Percentiles rank a stretch among this genome's conserved stretches.
Conservation (phyloP, 2,329 filamentous ascomycete species). For the Colletotrichum coccodes region DNA sequence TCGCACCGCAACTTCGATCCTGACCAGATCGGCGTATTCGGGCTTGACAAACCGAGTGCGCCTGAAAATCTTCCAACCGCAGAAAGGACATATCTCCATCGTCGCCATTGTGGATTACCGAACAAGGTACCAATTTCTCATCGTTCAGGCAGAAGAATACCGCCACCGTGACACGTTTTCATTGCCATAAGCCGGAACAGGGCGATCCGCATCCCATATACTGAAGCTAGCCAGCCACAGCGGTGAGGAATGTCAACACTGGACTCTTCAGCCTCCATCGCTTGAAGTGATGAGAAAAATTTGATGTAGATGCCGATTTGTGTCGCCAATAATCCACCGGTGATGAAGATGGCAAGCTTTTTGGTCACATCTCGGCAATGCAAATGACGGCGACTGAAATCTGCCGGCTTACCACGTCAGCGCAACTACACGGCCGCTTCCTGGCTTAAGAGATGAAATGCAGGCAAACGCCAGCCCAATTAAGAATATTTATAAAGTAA, state of each 20-base stretch:
- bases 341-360: conserved; percentile 68
- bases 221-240: conserved; percentile 75
- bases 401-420: conserved; percentile 61
- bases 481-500: too few species aligned
- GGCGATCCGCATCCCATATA: conserved; percentile 65
- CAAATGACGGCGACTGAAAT: background rate
- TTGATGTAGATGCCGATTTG: conserved; percentile 51
- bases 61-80: conserved; percentile 69
- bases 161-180: conserved; percentile 69
- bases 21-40: conserved; percentile 66
- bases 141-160: conserved; percentile 62
- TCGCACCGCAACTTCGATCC: conserved; percentile 64
- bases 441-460: too few species aligned
- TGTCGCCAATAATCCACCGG: conserved; percentile 48
- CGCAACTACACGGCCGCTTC: conserved; percentile 57
- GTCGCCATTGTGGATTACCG: conserved; percentile 72
- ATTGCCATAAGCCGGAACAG: conserved; percentile 70
- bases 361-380: background rate
- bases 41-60: conserved; percentile 64
- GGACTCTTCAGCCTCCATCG: conserved; percentile 64
- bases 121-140: conserved; percentile 66
- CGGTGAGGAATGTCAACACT: conserved; percentile 68
- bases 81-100: conserved; percentile 63
- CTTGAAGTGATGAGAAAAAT: conserved; percentile 71
- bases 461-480: too few species aligned